phyloP scores from a whole-genome alignment of 352 stramenopile genomes.

The Phytopythium boreale region DNA sequence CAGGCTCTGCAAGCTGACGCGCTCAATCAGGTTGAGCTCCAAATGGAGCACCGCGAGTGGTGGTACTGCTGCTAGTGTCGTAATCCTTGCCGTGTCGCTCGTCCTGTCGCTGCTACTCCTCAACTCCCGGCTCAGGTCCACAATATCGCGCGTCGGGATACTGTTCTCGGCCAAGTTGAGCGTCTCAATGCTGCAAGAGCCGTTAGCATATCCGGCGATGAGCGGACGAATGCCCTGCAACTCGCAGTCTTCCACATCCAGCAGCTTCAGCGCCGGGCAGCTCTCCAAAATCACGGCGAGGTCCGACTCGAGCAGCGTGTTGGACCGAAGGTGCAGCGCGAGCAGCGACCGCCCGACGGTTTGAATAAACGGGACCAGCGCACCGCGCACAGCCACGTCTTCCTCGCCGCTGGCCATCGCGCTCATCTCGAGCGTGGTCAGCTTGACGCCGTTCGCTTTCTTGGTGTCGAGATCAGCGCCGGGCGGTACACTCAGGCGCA shows the following conservation, averaged over 20 bases:
- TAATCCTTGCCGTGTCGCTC: background rate
- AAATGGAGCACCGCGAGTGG: constrained; percentile 20
- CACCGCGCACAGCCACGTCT: constrained; percentile 7
- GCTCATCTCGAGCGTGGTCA: constrained; percentile 34
- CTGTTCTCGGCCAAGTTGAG: constrained; percentile 40
- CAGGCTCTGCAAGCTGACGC: constrained; percentile 14
- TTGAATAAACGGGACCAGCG: constrained; percentile 19
- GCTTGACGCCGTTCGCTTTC: background rate
- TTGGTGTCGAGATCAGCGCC: background rate
- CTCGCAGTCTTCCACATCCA: constrained; percentile 42
- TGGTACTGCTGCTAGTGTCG: background rate
- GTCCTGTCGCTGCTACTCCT: background rate
- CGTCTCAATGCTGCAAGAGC: constrained; percentile 19
- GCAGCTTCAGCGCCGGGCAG: constrained; percentile 26
- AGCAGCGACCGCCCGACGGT: constrained; percentile 18
- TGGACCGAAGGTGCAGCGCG: constrained; percentile 28
- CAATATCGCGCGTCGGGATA: constrained; percentile 23
- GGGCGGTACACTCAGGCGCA: background rate
- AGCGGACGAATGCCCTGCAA: constrained; percentile 29
- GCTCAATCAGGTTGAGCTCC: constrained; percentile 32
- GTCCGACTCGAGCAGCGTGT: constrained; percentile 16
- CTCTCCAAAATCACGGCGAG: constrained; percentile 25
- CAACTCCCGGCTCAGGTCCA: constrained; percentile 25
- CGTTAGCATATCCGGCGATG: constrained; percentile 16
- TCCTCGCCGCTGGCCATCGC: constrained; percentile 17